A percentile compares a stretch with the other conserved stretches of the same genome.
Conservation (phyloP, 805 yeast genomes). For the Candida awuae region DNA sequence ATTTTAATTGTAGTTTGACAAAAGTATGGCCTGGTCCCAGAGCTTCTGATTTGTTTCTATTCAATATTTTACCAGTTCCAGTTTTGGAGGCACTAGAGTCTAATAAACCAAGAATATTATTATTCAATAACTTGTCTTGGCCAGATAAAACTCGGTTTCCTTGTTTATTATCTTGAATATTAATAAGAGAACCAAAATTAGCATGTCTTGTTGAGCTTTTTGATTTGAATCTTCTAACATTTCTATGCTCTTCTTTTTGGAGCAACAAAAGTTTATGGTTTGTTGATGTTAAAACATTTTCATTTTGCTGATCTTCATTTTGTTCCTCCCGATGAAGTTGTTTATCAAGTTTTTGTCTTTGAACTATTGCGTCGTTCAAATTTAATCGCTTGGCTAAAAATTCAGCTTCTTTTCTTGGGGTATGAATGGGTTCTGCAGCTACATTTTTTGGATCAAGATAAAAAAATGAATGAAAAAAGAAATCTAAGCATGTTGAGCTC, state of each 20-base stretch:
- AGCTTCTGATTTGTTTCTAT: slow-evolving; percentile 12
- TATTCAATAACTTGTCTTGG: slow-evolving; percentile 37
- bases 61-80: slow-evolving; percentile 35
- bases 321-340: too few species aligned
- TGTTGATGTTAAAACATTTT: slow-evolving; percentile 1
- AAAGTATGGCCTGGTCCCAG: slow-evolving; percentile 1
- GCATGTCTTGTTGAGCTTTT: slow-evolving; percentile 55
- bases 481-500: slow-evolving; percentile 59
- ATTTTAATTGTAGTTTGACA: background rate
- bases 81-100: slow-evolving; percentile 49
- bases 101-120: slow-evolving; percentile 51
- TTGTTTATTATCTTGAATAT: slow-evolving; percentile 53
- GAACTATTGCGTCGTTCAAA: background rate
- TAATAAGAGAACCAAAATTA: slow-evolving; percentile 78
- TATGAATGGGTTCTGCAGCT: background rate
- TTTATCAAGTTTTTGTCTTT: background rate
- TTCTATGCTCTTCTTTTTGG: slow-evolving; percentile 51
- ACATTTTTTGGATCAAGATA: slow-evolving; percentile 40
- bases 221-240: slow-evolving; percentile 30
- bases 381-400: slow-evolving; percentile 1
- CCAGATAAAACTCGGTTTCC: slow-evolving; percentile 62
- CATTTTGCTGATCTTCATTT: background rate
- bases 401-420: background rate
- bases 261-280: slow-evolving; percentile 38
- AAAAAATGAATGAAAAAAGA: slow-evolving; percentile 53